A percentile compares a stretch with the other conserved stretches of the same genome.
Evolutionary conservation across 352 stramenopile species (phyloP).

Genomic region (Thalassiosira tumida): DNA sequence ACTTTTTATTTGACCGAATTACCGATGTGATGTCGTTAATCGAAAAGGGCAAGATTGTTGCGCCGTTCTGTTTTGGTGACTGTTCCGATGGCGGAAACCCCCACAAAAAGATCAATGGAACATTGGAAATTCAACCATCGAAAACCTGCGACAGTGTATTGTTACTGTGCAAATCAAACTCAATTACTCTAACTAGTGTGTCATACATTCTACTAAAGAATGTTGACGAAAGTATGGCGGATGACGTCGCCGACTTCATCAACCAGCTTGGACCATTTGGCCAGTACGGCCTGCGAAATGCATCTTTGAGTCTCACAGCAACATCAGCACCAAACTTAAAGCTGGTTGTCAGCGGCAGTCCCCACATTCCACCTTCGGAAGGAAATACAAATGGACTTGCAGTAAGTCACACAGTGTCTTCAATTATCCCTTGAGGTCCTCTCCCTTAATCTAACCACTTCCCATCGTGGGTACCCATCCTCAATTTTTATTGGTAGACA

Average conservation of each 20-base stretch:
- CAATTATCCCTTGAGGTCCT: too few species aligned
- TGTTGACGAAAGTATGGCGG: neutral
- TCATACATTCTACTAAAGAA: neutral
- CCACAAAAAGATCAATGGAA: neutral
- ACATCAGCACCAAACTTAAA: neutral
- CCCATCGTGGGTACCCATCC: too few species aligned
- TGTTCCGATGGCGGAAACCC: neutral
- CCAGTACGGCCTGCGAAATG: neutral
- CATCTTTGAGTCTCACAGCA: neutral
- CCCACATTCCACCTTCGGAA: neutral
- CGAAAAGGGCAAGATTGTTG: neutral
- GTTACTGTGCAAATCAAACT: neutral
- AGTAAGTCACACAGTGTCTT: too few species aligned
- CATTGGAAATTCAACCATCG: neutral
- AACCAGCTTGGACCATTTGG: slow-evolving; percentile 14
- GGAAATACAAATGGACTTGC: too few species aligned
- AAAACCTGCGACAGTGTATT: neutral
- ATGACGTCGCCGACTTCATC: neutral
- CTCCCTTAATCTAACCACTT: too few species aligned
- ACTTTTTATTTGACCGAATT: too few species aligned
- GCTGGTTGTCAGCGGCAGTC: neutral
- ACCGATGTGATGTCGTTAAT: neutral
- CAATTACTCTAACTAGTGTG: neutral
- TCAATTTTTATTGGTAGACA: too few species aligned
- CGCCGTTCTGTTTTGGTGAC: slow-evolving; percentile 30